Evolutionary conservation across 139 green algal genomes (phyloP).

Genomic region (Tetradesmus lagerheimii): DNA sequence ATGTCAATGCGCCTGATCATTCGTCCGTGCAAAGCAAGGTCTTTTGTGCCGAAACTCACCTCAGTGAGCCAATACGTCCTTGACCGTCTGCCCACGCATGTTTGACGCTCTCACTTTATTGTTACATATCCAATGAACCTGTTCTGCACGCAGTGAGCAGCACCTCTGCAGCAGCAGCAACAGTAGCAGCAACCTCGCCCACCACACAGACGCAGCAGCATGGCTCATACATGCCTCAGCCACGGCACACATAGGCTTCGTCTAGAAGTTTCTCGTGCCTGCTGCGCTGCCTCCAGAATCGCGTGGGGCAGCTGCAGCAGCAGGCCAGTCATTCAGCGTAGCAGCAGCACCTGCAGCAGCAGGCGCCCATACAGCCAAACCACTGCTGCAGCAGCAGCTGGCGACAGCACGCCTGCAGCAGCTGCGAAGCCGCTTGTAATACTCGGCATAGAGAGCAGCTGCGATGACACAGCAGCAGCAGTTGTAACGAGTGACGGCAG

Average conservation of each 20-base stretch:
- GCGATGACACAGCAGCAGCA: conserved; percentile 96
- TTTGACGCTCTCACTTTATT: no score
- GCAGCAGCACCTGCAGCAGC: conserved; percentile 1
- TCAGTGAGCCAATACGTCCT: neutral
- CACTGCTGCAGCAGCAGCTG: conserved; percentile 9
- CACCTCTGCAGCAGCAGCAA: neutral
- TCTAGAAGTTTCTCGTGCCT: neutral
- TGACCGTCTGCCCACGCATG: neutral
- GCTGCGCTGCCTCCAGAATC: neutral
- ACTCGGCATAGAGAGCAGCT: conserved; percentile 96
- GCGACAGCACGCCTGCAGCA: no score
- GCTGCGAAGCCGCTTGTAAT: conserved; percentile 60
- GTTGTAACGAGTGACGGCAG: conserved; percentile 82
- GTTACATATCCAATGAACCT: no score
- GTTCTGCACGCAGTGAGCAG: neutral
- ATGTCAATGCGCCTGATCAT: neutral
- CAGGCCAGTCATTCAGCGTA: neutral
- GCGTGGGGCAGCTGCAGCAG: neutral
- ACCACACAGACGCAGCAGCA: neutral
- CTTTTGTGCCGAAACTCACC: neutral
- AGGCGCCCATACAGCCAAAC: neutral
- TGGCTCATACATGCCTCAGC: conserved; percentile 6
- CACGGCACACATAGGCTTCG: neutral
- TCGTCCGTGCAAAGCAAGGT: neutral
- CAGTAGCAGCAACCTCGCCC: neutral